Percentiles rank a stretch among this genome's conserved stretches.
phyloP scores from a whole-genome alignment of 495 filamentous ascomycete genomes.

The Xylaria venustula region DNA sequence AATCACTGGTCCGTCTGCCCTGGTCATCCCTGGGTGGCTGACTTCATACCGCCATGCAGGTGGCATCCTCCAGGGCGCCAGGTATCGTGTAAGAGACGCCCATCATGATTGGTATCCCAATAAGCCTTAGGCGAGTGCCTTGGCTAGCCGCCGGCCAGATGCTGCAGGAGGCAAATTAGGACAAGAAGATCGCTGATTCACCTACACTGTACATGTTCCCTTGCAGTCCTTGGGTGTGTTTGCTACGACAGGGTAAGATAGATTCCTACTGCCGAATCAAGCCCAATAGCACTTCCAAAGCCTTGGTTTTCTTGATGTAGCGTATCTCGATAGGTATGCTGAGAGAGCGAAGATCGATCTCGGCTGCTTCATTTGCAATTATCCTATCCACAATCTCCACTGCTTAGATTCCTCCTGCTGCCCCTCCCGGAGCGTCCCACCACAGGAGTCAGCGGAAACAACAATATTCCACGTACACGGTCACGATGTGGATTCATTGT shows the following conservation, averaged over 20 bases:
- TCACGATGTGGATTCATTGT: neutral
- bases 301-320: neutral
- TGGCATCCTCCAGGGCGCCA: neutral
- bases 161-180: slow-evolving; percentile 1
- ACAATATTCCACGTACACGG: neutral
- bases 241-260: neutral
- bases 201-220: neutral
- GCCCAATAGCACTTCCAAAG: neutral
- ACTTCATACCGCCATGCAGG: slow-evolving; percentile 9
- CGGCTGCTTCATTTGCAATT: slow-evolving; percentile 6
- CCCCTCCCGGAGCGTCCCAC: neutral
- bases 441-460: neutral
- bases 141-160: neutral
- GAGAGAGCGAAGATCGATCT: slow-evolving; percentile 9
- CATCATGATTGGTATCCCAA: neutral
- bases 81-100: neutral
- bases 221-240: neutral
- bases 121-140: neutral
- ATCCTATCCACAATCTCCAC: slow-evolving; percentile 3
- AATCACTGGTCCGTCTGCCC: neutral
- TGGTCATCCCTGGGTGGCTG: neutral
- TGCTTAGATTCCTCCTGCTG: neutral
- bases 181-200: neutral
- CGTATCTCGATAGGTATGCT: neutral
- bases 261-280: neutral